A percentile compares a stretch with the other conserved stretches of the same genome.
phyloP scores from a whole-genome alignment of 148 eudicot species.

The Beta vulgaris region DNA sequence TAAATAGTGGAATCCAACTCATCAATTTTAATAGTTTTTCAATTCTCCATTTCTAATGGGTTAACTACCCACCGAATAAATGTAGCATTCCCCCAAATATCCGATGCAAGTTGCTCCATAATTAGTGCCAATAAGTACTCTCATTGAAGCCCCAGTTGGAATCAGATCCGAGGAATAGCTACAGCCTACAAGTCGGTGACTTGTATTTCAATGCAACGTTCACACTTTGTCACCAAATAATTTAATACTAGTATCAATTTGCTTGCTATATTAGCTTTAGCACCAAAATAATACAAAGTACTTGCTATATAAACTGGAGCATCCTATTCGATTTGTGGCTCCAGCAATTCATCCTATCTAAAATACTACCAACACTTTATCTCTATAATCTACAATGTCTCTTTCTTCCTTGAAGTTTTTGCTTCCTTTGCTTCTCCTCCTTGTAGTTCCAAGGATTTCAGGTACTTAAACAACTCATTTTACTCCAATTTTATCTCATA shows the following conservation, averaged over 20 bases:
- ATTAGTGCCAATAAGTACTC: slow-evolving; percentile 5
- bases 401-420: background rate
- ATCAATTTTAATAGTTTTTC: no score
- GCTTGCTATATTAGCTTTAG: no score
- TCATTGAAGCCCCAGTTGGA: background rate
- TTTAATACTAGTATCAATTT: background rate
- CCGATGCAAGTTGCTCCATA: slow-evolving; percentile 13
- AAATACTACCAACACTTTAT: background rate
- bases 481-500: background rate
- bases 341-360: background rate
- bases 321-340: background rate
- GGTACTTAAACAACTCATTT: background rate
- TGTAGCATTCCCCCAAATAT: no score
- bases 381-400: slow-evolving; percentile 9
- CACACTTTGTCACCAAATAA: background rate
- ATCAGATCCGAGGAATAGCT: slow-evolving; percentile 15
- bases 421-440: slow-evolving; percentile 14
- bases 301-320: background rate
- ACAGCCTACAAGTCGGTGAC: slow-evolving; percentile 17
- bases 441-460: slow-evolving; percentile 16
- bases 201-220: background rate
- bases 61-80: no score
- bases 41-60: no score
- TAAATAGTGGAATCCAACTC: no score
- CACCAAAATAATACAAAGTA: no score